Conservation (phyloP, 345 rosid genomes). For the Lepidium sativum region DNA sequence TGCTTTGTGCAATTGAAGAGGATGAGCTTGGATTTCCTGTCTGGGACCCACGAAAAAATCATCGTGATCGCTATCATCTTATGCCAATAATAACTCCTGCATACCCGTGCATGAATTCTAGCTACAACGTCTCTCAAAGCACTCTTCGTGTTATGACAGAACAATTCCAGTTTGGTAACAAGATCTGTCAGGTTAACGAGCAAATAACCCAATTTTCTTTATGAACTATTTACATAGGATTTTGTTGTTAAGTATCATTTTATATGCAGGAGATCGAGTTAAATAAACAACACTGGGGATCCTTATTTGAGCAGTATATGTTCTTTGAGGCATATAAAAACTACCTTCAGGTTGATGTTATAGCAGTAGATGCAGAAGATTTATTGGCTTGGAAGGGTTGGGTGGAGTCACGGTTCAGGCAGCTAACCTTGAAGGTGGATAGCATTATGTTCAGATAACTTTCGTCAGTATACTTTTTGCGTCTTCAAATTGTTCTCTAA, state of each 20-base stretch:
- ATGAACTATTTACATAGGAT: not conserved
- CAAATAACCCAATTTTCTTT: not conserved
- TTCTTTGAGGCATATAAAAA: slow-evolving; percentile 63
- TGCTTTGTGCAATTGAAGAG: slow-evolving; percentile 59
- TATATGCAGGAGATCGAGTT: slow-evolving; percentile 46
- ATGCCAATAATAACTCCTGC: slow-evolving; percentile 80
- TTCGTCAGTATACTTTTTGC: not conserved
- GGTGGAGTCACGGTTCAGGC: slow-evolving; percentile 73
- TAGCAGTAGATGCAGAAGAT: slow-evolving; percentile 46
- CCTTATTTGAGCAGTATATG: slow-evolving; percentile 47
- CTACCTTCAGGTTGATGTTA: slow-evolving; percentile 55
- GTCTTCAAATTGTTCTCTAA: not conserved
- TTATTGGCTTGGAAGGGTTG: slow-evolving; percentile 62
- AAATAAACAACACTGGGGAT: slow-evolving; percentile 47
- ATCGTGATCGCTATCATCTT: slow-evolving; percentile 50
- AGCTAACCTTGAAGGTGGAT: slow-evolving; percentile 50
- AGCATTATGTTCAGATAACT: not conserved
- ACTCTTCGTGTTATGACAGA: slow-evolving; percentile 61
- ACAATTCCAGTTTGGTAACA: slow-evolving; percentile 54
- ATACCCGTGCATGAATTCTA: slow-evolving; percentile 78
- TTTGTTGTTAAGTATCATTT: not conserved
- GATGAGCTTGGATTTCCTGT: slow-evolving; percentile 50
- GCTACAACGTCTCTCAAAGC: slow-evolving; percentile 62
- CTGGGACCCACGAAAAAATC: slow-evolving; percentile 64
- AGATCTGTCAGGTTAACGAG: slow-evolving; percentile 42